Conservation (phyloP, 345 rosid genomes). For the Eucalyptus curtisii region DNA sequence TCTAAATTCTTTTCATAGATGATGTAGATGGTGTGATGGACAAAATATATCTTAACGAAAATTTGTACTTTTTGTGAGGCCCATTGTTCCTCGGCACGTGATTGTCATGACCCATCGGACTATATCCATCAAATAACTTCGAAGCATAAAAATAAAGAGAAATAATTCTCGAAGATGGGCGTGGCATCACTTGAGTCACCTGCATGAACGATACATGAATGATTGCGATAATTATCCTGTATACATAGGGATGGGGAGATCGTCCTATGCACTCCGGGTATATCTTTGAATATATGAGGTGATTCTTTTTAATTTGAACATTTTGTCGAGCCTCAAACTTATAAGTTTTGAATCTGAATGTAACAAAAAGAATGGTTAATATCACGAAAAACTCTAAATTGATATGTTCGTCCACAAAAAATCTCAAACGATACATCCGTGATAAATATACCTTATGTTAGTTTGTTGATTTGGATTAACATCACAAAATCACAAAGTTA, state of each 20-base stretch:
- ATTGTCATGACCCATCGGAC: neutral
- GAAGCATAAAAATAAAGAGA: neutral
- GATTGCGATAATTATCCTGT: neutral
- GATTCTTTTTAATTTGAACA: no score
- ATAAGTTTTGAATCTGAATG: no score
- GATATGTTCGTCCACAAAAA: fast-evolving
- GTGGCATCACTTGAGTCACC: neutral
- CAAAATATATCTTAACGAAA: neutral
- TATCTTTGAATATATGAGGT: no score
- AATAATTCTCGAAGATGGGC: neutral
- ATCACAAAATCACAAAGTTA: no score
- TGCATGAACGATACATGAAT: neutral
- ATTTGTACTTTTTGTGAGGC: neutral
- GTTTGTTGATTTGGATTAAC: no score
- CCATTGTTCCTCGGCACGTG: neutral
- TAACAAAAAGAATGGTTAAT: no score
- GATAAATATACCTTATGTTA: no score
- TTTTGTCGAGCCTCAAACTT: no score
- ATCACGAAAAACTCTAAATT: no score
- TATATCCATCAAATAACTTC: no score
- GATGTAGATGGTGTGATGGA: neutral
- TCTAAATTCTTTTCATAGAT: no score
- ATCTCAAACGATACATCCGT: fast-evolving
- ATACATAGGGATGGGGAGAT: neutral
- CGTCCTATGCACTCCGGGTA: no score